phyloP scores from a whole-genome alignment of 257 asterid genomes.

The Lithospermum erythrorhizon region DNA sequence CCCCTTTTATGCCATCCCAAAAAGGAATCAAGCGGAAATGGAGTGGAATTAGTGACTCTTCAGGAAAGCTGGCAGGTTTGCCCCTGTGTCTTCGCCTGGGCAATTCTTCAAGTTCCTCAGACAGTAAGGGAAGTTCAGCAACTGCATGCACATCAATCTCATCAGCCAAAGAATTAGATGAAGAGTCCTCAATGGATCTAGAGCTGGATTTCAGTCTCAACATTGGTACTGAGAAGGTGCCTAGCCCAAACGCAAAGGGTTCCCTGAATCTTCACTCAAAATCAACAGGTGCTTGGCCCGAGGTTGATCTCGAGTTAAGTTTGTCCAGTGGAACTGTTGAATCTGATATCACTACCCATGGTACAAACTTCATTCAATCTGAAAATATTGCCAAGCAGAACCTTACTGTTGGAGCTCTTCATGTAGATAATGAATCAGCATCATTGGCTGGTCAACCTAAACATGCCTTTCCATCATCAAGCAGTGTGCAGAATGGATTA shows the following conservation, averaged over 20 bases:
- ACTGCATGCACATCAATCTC: slow-evolving; percentile 76
- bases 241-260: slow-evolving; percentile 32
- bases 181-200: slow-evolving; percentile 77
- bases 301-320: slow-evolving; percentile 71
- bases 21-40: slow-evolving; percentile 76
- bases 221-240: slow-evolving; percentile 59
- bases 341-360: slow-evolving; percentile 52
- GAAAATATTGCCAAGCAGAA: slow-evolving; percentile 20
- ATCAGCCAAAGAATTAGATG: slow-evolving; percentile 82
- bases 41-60: slow-evolving; percentile 32
- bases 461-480: slow-evolving; percentile 22
- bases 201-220: slow-evolving; percentile 79
- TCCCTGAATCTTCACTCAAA: slow-evolving; percentile 29
- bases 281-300: slow-evolving; percentile 26
- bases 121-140: slow-evolving; percentile 89
- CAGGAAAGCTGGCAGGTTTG: slow-evolving; percentile 29
- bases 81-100: slow-evolving; percentile 60
- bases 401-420: slow-evolving; percentile 20
- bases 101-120: slow-evolving; percentile 84
- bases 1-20: slow-evolving; percentile 24
- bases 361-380: slow-evolving; percentile 27
- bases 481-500: slow-evolving; percentile 20
- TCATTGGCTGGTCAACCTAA: slow-evolving; percentile 20
- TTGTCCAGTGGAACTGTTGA: slow-evolving; percentile 57
- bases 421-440: slow-evolving; percentile 32